Base-by-base conservation (phyloP, 257 asterid species). In the Nicotiana benthamiana region DNA sequence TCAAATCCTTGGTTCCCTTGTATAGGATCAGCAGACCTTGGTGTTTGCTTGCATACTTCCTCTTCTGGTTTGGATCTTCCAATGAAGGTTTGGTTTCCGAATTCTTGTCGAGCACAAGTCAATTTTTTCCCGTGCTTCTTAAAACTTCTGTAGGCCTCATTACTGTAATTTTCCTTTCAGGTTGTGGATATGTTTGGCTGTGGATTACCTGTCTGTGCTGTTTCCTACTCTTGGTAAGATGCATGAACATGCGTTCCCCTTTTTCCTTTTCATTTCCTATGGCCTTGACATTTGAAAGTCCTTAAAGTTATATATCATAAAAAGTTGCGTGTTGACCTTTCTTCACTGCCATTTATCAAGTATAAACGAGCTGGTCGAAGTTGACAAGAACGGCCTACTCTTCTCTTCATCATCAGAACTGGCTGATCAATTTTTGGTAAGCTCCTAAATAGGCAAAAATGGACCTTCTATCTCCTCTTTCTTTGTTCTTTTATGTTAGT, bases 101-200 rank as follows among this genome's bases (percentile, higher is more conserved):
- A 70, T 77, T 72, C 61, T 82, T 84, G 18, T 70, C 46, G 61
- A 72, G 78, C 24, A 72, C 40, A 72, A 24, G 40, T 48, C 61
- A 22, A 13, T 6, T 72, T 72, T 72, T 48, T 13, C 9, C 32
- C 15, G 16, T 74, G 81, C 53, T 80, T 78, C 70, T 43, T 80
- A 84, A 57, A 48, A 64, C 26, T 81, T 59, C 68, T 76, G 78
- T 46, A 43, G 57, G 65, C 57, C 76, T 84, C 84, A 80, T 75
- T 30, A 46, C 34, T 34, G 24, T 30, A 59, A 65, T 53, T 63
- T 28, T 64, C 83, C 81, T 52, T 65, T 52, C 83, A 95, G 99
- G 97, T 96, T 78, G 98, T 95, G 77, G 99, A 96, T 87, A 96
- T 92, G 97, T 96, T 92, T 84, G 99, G 99, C 85, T 92, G 99